phyloP scores from a whole-genome alignment of 306 rosid genomes.

The Medicago truncatula region MtrunA17r5.0-ANR NC_053042.1:41631001-41631500 shows the following conservation, averaged over 20 bases:
- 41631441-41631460: slow-evolving; percentile 47
- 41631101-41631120: neutral
- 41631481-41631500: slow-evolving; percentile 79
- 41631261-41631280: slow-evolving; percentile 74
- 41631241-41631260: slow-evolving; percentile 51
- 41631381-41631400: slow-evolving; percentile 59
- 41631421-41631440: slow-evolving; percentile 57
- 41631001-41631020: slow-evolving; percentile 9
- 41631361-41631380: slow-evolving; percentile 56
- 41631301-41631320: slow-evolving; percentile 44
- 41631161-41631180: slow-evolving; percentile 67
- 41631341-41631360: slow-evolving; percentile 65
- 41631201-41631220: slow-evolving; percentile 62
- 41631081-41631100: slow-evolving; percentile 20
- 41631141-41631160: slow-evolving; percentile 39
- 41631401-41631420: slow-evolving; percentile 82
- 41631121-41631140: slow-evolving; percentile 37
- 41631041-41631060: neutral
- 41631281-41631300: slow-evolving; percentile 50
- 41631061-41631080: neutral
- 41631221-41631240: slow-evolving; percentile 42
- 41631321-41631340: slow-evolving; percentile 63
- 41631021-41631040: slow-evolving; percentile 12
- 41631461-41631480: slow-evolving; percentile 55
- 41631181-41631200: slow-evolving; percentile 64